Conservation (phyloP, 805 yeast species). For the Lipomyces anomalus region DNA sequence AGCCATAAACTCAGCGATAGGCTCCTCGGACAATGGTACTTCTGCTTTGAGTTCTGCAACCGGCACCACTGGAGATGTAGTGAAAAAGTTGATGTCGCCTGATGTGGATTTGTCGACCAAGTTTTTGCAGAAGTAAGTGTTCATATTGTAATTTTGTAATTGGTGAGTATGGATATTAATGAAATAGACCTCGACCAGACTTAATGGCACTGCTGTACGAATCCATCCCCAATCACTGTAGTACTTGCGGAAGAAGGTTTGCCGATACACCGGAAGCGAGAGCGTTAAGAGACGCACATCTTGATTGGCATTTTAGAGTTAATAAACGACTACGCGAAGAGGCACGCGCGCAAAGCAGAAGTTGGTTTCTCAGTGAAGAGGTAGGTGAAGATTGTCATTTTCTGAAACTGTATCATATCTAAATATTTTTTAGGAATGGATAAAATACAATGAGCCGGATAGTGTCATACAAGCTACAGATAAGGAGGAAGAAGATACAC, state of each 20-base stretch:
- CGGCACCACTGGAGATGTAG: not conserved
- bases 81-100: constrained; percentile 12
- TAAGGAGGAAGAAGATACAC: constrained; percentile 17
- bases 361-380: constrained; percentile 71
- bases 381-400: too few species aligned
- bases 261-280: constrained; percentile 53
- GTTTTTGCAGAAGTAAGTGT: constrained; percentile 25
- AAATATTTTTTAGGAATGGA: constrained; percentile 49
- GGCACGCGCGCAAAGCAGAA: constrained; percentile 55
- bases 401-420: constrained; percentile 64
- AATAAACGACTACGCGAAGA: constrained; percentile 65
- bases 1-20: not conserved
- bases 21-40: not conserved
- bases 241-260: constrained; percentile 85
- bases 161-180: not conserved
- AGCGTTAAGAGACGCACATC: constrained; percentile 54
- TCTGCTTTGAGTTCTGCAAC: not conserved
- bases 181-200: constrained; percentile 29
- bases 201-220: constrained; percentile 44
- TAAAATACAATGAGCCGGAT: constrained; percentile 18
- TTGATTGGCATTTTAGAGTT: constrained; percentile 95
- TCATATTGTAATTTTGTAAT: not conserved
- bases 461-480: constrained; percentile 10
- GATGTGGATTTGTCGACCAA: constrained; percentile 33
- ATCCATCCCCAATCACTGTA: constrained; percentile 72